Evolutionary conservation across 306 rosid species (phyloP), one percentile per base, ranked within the genome.

Genomic region (Purshia tridentata): DNA sequence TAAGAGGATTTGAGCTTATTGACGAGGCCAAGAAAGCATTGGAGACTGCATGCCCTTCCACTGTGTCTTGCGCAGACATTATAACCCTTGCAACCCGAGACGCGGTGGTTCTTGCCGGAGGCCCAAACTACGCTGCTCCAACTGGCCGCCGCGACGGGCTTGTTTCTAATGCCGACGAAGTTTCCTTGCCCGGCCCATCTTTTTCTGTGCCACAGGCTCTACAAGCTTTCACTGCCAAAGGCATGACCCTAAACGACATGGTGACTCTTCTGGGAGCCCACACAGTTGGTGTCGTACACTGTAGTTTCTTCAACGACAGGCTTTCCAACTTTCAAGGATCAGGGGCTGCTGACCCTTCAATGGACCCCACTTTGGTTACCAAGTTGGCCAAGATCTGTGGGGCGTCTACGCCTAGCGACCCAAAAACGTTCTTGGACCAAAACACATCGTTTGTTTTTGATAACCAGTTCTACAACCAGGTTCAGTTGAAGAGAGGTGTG

Each of bases 241-340:
- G 84, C 10, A 11, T 88, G 2, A 78, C 86, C 9, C 50, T 61
- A 7, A 72, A 82, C 8, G 88, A 84, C 55, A 86, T 84, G 91
- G 91, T 84, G 22, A 79, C 88, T 1, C 89, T 90, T 7, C 48
- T 88, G 41, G 96, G 96, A 2, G 92, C 87, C 1, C 96, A 90
- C 70, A 87, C 96, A 0, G 81, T 87, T 48, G 92, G 90, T 47
- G 76, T 84, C 2, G 64, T 76, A 1, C 92, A 86, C 41, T 87
- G 96, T 49, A 62, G 10, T 12, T 87, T 88, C 79, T 73, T 90
- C 6, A 0, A 51, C 2, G 18, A 60, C 5, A 75, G 89, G 77
- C 77, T 90, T 9, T 81, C 78, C 0, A 56, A 72, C 4, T 65
- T 52, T 15, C 44, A 58, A 8, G 81, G 51, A 18, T 56, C 75